These are phyloP conservation scores for Coprinopsis strossmayeri DNA, from an alignment of 768 basidiomycete genomes.

Conservation along the genomic window DNA sequence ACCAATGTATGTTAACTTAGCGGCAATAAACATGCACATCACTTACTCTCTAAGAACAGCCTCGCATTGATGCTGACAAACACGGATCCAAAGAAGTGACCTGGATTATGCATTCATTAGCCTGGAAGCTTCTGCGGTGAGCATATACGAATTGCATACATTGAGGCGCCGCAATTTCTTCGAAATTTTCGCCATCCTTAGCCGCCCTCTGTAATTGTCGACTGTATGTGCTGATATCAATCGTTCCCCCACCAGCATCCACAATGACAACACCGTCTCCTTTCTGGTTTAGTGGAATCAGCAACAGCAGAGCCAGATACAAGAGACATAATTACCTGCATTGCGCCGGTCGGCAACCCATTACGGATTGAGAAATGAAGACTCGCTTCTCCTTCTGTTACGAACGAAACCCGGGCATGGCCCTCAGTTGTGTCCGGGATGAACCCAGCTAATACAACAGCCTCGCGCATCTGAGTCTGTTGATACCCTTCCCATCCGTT, in stretches of 20 bases:
- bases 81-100: slow-evolving; percentile 41
- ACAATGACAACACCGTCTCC: slow-evolving; percentile 44
- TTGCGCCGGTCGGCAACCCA: slow-evolving; percentile 1
- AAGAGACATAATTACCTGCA: slow-evolving; percentile 6
- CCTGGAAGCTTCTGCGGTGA: too few species aligned
- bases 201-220: slow-evolving; percentile 19
- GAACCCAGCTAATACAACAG: slow-evolving; percentile 11
- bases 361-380: slow-evolving; percentile 7
- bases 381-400: slow-evolving; percentile 12
- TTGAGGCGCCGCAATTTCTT: slow-evolving; percentile 41
- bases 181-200: slow-evolving; percentile 21
- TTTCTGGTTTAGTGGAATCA: slow-evolving; percentile 21
- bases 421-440: slow-evolving; percentile 12
- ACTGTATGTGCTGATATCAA: slow-evolving; percentile 51
- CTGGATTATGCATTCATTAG: slow-evolving; percentile 18
- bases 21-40: background rate
- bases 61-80: slow-evolving; percentile 37
- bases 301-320: too few species aligned
- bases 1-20: background rate
- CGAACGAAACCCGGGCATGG: slow-evolving; percentile 5
- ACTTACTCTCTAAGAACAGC: slow-evolving; percentile 28
- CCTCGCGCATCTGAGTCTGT: slow-evolving; percentile 11
- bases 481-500: slow-evolving; percentile 15
- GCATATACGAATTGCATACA: too few species aligned
- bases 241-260: slow-evolving; percentile 57